Base-by-base conservation (phyloP, 2,329 filamentous ascomycete genomes). In the Trichophyton verrucosum region DNA sequence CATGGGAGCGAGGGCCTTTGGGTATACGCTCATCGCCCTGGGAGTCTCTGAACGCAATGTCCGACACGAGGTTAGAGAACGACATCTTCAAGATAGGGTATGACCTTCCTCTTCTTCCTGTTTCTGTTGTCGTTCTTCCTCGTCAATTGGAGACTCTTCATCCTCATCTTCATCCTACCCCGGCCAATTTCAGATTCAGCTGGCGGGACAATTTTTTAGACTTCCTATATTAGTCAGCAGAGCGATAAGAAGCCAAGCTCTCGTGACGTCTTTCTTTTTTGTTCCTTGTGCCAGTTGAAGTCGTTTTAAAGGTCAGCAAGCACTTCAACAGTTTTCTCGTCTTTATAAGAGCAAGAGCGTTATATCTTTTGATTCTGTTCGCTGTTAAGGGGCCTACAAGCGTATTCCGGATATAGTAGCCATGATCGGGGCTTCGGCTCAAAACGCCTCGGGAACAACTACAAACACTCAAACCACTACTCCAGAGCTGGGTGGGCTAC, bases 41-140 rank as follows among this genome's bases (percentile, higher is more conserved):
- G 13, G 69, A 65, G 64, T 79, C 77, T 62, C 75, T 71, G 60
- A 77, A 77, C 22, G 76, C 73, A 60, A 80, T 73, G 62, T 79
- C 77, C 20, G 77, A 78, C 22, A 80, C 77, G 9, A 80, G 73
- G 47, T 75, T 75, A 20, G 77, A 80, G 64, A 80, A 80, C 4
- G 77, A 80, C 77, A 80, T 79, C 30, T 20, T 55, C 33, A 38
- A 38, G 2, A 38, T 38, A 1, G 13, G 7, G 3, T 47, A 11
- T 9, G 8, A 9, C 44, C 44, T 24, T 38, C 9, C 11, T 38
- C 11, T 38, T 38, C 33, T 13, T 13, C 11, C 33, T 38, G 9
- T 13, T 38, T 9, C 33, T 38, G 8, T 13, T 13, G 9, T 38
- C 11, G 11, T 13, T 38, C 9, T 13, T 38, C 33, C 11, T 38